Percentiles rank a stretch among this genome's conserved stretches.
Conservation (phyloP, 2,329 filamentous ascomycete genomes). For the Cucurbitaria berberidis region DNA sequence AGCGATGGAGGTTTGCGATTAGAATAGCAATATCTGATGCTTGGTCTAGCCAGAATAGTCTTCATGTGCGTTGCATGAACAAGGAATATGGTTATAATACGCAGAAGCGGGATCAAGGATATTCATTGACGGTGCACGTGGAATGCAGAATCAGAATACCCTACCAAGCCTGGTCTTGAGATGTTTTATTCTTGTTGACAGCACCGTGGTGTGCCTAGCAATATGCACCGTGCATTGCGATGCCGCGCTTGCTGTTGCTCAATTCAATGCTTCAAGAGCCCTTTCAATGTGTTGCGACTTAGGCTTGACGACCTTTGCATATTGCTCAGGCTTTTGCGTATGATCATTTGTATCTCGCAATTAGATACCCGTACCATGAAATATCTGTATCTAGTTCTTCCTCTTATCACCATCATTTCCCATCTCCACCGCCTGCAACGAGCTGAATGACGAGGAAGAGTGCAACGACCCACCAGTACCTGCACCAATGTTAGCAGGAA, state of each 20-base stretch:
- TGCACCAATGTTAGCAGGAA: constrained; percentile 30
- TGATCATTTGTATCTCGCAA: neutral
- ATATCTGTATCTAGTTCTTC: neutral
- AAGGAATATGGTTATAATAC: neutral
- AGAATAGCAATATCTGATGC: neutral
- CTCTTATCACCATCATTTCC: constrained; percentile 4
- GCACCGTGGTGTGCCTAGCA: neutral
- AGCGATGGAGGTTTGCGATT: neutral
- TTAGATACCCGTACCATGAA: neutral
- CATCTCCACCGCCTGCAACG: constrained; percentile 49
- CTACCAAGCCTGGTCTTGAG: no score
- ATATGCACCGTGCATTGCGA: neutral
- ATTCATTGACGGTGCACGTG: constrained; percentile 1
- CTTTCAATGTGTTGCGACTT: neutral
- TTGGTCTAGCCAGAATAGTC: neutral
- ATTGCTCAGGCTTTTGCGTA: neutral
- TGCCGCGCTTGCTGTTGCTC: neutral
- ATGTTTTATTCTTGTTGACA: neutral
- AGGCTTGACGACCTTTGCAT: neutral
- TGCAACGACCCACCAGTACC: constrained; percentile 60
- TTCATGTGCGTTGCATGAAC: neutral
- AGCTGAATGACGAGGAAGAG: constrained; percentile 56
- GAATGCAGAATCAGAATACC: constrained; percentile 3
- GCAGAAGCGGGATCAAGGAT: neutral
- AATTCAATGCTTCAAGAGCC: neutral